Base-by-base conservation (phyloP, 768 basidiomycete genomes). In the Rhodotorula diobovata region DNA sequence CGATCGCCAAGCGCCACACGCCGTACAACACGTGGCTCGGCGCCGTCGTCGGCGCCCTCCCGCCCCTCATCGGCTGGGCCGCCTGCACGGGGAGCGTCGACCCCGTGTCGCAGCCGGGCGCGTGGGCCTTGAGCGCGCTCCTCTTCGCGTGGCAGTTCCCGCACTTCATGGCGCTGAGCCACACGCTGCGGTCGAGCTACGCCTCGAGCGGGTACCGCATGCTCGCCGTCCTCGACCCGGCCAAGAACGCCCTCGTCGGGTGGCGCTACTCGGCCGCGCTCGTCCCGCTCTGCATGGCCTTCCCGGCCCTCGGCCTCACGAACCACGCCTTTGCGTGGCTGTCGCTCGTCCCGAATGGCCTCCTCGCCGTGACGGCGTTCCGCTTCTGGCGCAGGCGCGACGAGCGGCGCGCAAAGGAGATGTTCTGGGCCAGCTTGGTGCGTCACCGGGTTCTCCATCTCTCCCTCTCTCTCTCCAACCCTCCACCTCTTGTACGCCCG, bases 141-240 rank as follows among this genome's bases (percentile, higher is more conserved):
- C 85, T 96, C 16, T 99, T 88, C 82, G 90, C 89, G 71, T 99
- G 95, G 95, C 96, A 99, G 79, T 98, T 98, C 82, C 94, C 95
- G 46, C 95, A 99, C 80, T 98, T 99, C 83, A 97, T 94, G 80
- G 81, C 92, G 2, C 84, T 99, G n/a, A 88, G 93, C 15, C 86
- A 96, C 80, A 83, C 94, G 61, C 85, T 94, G 16, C 87, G 94
- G 48, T 87, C 85, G 18, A 89, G 89, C 30, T 99, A 99, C 80
- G 91, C 96, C 9, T 87, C 91, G 78, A 91, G 89, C 30, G 94
- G 94, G 28, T 99, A 94, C 79, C 85, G 85, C 62, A 99, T 99
- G 96, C 85, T 98, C 20, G 87, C 88, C 43, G 89, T 93, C 67
- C 82, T 90, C 60, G 84, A 87, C 43, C 91, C 94, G 2, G 77